Evolutionary conservation across 352 stramenopile species (phyloP).

Genomic region (Blastocystis sp.): DNA sequence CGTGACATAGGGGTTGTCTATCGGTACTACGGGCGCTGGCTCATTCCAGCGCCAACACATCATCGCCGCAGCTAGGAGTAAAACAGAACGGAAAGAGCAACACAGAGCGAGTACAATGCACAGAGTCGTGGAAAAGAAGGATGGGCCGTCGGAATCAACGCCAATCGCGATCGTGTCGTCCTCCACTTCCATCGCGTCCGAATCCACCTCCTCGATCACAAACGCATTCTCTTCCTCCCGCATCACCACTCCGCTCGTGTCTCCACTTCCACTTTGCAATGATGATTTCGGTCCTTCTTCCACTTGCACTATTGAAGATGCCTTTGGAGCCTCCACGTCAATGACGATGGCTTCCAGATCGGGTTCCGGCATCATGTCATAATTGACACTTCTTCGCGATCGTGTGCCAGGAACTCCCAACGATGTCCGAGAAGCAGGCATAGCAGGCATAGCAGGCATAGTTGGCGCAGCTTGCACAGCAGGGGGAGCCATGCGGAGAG

Average conservation of each 20-base stretch:
- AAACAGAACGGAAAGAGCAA: background rate
- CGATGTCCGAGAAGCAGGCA: background rate
- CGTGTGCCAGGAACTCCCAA: too few relatives aligned
- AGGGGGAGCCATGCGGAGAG: background rate
- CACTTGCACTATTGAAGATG: background rate
- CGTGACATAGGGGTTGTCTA: background rate
- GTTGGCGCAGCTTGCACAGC: background rate
- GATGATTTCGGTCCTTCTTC: too few relatives aligned
- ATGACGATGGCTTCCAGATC: too few relatives aligned
- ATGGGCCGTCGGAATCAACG: background rate
- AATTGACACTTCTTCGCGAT: too few relatives aligned
- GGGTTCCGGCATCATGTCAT: too few relatives aligned
- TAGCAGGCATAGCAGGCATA: background rate
- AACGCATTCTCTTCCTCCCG: constrained; percentile 51
- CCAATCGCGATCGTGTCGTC: background rate
- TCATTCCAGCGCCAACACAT: background rate
- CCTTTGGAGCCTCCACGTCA: background rate
- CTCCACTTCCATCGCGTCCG: background rate
- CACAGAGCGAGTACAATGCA: background rate
- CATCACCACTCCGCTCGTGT: background rate
- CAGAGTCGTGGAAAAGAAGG: background rate
- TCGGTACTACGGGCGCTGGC: background rate
- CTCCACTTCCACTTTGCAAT: background rate
- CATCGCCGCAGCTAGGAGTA: background rate
- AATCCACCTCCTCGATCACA: constrained; percentile 11